Evolutionary conservation across 2,329 filamentous ascomycete species (phyloP).

Genomic region (Aureobasidium zeae): DNA sequence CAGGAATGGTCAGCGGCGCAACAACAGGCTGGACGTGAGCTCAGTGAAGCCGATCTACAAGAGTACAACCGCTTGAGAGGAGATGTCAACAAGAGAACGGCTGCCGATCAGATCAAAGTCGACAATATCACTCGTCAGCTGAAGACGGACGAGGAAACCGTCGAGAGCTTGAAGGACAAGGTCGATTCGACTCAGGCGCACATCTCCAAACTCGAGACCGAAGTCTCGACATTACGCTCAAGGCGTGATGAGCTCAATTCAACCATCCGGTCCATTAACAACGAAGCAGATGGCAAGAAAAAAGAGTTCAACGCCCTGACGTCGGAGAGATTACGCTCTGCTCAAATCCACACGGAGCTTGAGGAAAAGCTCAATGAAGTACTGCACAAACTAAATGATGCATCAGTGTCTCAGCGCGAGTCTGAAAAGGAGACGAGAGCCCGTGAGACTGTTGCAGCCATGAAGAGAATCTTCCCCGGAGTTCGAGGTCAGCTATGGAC

Average conservation of each 20-base stretch:
- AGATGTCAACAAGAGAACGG: slow-evolving; percentile 74
- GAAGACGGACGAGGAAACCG: slow-evolving; percentile 84
- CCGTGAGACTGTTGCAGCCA: slow-evolving; percentile 72
- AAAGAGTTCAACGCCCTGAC: slow-evolving; percentile 79
- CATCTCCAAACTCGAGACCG: slow-evolving; percentile 62
- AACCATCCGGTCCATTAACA: slow-evolving; percentile 53
- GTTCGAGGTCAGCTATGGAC: slow-evolving; percentile 86
- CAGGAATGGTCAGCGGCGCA: slow-evolving; percentile 75
- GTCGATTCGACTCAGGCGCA: slow-evolving; percentile 69
- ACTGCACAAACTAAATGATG: slow-evolving; percentile 70
- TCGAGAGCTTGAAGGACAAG: slow-evolving; percentile 80
- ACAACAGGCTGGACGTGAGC: slow-evolving; percentile 74
- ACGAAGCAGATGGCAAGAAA: slow-evolving; percentile 79
- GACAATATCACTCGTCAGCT: slow-evolving; percentile 81
- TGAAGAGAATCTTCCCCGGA: slow-evolving; percentile 86
- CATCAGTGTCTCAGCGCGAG: slow-evolving; percentile 75
- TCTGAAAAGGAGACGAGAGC: slow-evolving; percentile 69
- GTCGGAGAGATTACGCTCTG: slow-evolving; percentile 71
- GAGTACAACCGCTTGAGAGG: slow-evolving; percentile 80
- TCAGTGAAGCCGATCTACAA: slow-evolving; percentile 77
- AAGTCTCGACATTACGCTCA: slow-evolving; percentile 59
- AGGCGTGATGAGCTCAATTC: slow-evolving; percentile 55
- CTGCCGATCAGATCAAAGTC: slow-evolving; percentile 70
- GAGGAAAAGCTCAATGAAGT: slow-evolving; percentile 86
- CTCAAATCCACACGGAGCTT: slow-evolving; percentile 74